These are phyloP conservation scores for Aegilops tauschii DNA, from an alignment of 176 grass and related monocot species.

Conservation along the genomic window DNA sequence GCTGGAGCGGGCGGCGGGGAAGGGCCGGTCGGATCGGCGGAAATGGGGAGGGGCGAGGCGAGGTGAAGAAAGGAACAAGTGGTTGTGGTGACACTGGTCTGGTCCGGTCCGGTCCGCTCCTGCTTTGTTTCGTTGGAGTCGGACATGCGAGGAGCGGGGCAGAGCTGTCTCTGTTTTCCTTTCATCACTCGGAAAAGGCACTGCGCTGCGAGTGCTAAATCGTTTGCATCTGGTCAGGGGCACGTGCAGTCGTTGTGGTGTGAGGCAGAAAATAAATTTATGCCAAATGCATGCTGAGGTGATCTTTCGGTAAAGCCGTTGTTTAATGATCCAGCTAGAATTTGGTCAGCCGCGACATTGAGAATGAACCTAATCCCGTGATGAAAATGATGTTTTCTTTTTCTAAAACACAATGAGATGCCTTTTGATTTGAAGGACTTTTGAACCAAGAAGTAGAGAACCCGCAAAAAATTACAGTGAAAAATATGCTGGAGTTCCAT, in stretches of 20 bases:
- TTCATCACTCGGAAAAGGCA: not conserved
- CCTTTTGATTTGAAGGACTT: not conserved
- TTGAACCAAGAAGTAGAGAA: not conserved
- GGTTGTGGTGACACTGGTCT: not conserved
- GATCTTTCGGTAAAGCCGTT: not conserved
- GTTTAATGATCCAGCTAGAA: not conserved
- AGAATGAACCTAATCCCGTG: not conserved
- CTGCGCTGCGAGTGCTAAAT: not conserved
- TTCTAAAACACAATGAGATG: too few species aligned
- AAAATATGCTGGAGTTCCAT: not conserved
- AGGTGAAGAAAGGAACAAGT: constrained; percentile 14
- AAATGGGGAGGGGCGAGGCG: not conserved
- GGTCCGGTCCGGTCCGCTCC: not conserved
- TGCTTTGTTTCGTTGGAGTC: not conserved
- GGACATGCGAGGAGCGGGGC: not conserved
- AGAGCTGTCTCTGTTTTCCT: not conserved
- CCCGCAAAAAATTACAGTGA: not conserved
- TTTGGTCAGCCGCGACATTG: too few species aligned
- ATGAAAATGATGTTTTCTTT: not conserved
- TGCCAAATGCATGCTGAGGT: not conserved
- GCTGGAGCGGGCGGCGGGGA: not conserved
- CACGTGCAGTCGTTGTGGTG: not conserved
- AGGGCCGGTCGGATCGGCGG: not conserved
- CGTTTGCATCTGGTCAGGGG: not conserved
- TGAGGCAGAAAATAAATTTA: not conserved